A percentile compares a stretch with the other conserved stretches of the same genome.
Evolutionary conservation across 2,329 filamentous ascomycete species (phyloP).

Genomic region (Xylariaceae sp.): DNA sequence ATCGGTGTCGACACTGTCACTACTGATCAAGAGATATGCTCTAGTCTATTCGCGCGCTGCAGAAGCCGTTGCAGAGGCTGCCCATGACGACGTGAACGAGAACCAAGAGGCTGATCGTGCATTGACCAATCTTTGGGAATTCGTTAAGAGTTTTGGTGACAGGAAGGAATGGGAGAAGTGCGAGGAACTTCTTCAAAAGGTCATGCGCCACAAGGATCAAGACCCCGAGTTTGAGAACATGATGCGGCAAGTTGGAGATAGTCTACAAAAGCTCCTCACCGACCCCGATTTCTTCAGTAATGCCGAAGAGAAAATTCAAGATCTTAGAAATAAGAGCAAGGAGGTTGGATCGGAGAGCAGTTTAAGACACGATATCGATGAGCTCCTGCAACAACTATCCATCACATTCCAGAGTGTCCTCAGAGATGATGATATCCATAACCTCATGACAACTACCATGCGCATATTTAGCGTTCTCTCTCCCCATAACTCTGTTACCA

Average conservation of each 20-base stretch:
- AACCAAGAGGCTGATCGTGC: slow-evolving; percentile 80
- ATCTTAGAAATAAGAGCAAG: slow-evolving; percentile 61
- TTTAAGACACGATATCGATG: slow-evolving; percentile 75
- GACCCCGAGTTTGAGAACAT: slow-evolving; percentile 85
- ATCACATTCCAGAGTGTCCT: slow-evolving; percentile 72
- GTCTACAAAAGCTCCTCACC: slow-evolving; percentile 80
- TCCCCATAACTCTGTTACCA: slow-evolving; percentile 67
- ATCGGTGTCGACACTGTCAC: slow-evolving; percentile 79
- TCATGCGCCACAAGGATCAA: slow-evolving; percentile 75
- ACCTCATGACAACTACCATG: slow-evolving; percentile 70
- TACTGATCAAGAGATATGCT: slow-evolving; percentile 80
- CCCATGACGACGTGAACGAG: slow-evolving; percentile 73
- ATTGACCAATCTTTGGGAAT: slow-evolving; percentile 78
- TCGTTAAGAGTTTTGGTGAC: slow-evolving; percentile 82
- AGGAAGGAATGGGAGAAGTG: slow-evolving; percentile 76
- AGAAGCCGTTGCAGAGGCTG: slow-evolving; percentile 69
- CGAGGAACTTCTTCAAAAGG: slow-evolving; percentile 69
- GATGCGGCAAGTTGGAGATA: slow-evolving; percentile 73
- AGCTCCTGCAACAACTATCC: slow-evolving; percentile 72
- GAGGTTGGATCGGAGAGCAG: slow-evolving; percentile 71
- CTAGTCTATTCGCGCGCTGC: slow-evolving; percentile 77
- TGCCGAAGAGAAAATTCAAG: slow-evolving; percentile 62
- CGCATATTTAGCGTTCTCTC: slow-evolving; percentile 75
- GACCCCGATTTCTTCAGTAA: slow-evolving; percentile 87
- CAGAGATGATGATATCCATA: slow-evolving; percentile 74